Evolutionary conservation across 768 basidiomycete species (phyloP).

Genomic region (Nevesoporus exiguus): DNA sequence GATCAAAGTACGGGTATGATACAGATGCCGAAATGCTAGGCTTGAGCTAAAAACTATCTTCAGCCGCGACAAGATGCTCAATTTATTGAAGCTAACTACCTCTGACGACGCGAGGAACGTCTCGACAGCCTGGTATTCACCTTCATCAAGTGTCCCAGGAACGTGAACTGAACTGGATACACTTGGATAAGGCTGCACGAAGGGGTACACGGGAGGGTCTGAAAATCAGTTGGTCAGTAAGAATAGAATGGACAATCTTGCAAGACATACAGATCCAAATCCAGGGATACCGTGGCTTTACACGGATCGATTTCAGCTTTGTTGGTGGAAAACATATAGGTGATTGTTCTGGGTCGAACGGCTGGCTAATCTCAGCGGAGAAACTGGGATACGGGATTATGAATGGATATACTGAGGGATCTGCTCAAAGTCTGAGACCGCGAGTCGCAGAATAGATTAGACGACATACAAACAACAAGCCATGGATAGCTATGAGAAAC

Average conservation of each 20-base stretch:
- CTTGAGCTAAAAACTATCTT: neutral
- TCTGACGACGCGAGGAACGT: constrained; percentile 5
- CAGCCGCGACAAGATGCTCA: neutral
- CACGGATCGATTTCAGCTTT: neutral
- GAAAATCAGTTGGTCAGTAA: neutral
- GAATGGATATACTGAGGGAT: constrained; percentile 23
- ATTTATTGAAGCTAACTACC: constrained; percentile 5
- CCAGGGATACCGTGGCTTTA: constrained; percentile 23
- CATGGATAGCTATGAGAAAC: constrained; percentile 31
- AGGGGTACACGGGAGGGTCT: constrained; percentile 19
- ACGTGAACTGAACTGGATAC: neutral
- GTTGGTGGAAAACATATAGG: neutral
- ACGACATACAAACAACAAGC: constrained; percentile 36
- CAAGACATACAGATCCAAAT: constrained; percentile 25
- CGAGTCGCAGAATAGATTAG: neutral
- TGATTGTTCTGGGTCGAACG: neutral
- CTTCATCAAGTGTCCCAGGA: constrained; percentile 9
- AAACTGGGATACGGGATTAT: constrained; percentile 14
- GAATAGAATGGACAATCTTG: neutral
- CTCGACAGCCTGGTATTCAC: neutral
- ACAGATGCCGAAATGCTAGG: neutral
- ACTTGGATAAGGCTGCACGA: constrained; percentile 12
- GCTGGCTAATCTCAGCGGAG: neutral
- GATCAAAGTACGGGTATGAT: constrained; percentile 26
- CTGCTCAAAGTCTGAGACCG: constrained; percentile 10